Evolutionary conservation across 202 grass and related monocot species (phyloP).

Genomic region (Schoenoplectus tabernaemontani): DNA sequence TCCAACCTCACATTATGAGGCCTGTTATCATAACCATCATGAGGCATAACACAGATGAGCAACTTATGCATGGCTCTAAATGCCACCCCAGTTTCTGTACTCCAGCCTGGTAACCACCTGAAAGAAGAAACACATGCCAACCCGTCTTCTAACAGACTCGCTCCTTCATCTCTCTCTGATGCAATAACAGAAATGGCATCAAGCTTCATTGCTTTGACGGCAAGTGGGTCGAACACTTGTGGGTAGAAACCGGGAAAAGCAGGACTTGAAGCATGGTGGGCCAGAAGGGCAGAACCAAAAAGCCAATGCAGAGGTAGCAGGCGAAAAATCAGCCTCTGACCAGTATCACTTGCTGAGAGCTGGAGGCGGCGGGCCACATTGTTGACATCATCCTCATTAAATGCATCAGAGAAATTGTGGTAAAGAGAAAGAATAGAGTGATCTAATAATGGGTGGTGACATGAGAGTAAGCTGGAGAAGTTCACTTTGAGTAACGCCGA

Average conservation of each 20-base stretch:
- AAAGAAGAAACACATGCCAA: slow-evolving; percentile 62
- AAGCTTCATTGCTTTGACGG: slow-evolving; percentile 81
- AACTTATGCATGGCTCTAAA: slow-evolving; percentile 63
- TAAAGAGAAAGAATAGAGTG: slow-evolving; percentile 70
- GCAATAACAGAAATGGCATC: slow-evolving; percentile 51
- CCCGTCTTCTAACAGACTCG: slow-evolving; percentile 54
- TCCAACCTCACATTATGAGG: slow-evolving; percentile 27
- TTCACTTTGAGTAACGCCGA: slow-evolving; percentile 79
- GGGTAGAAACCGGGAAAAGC: slow-evolving; percentile 43
- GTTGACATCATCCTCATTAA: slow-evolving; percentile 53
- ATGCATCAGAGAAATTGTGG: slow-evolving; percentile 50
- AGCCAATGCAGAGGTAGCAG: slow-evolving; percentile 83
- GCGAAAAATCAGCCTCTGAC: slow-evolving; percentile 44
- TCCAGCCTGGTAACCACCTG: slow-evolving; percentile 65
- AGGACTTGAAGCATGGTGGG: slow-evolving; percentile 26
- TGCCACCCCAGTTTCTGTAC: slow-evolving; percentile 66
- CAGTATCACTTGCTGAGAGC: slow-evolving; percentile 37
- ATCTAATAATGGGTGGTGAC: slow-evolving; percentile 52
- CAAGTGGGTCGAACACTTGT: slow-evolving; percentile 61
- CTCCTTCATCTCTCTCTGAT: slow-evolving; percentile 13
- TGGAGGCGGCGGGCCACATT: slow-evolving; percentile 45
- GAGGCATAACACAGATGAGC: slow-evolving; percentile 50
- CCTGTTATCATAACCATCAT: slow-evolving; percentile 23
- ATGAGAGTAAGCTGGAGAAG: slow-evolving; percentile 64
- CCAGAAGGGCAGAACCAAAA: slow-evolving; percentile 36